Conservation (phyloP, 2,329 filamentous ascomycete species). For the Cercospora beticola region DNA sequence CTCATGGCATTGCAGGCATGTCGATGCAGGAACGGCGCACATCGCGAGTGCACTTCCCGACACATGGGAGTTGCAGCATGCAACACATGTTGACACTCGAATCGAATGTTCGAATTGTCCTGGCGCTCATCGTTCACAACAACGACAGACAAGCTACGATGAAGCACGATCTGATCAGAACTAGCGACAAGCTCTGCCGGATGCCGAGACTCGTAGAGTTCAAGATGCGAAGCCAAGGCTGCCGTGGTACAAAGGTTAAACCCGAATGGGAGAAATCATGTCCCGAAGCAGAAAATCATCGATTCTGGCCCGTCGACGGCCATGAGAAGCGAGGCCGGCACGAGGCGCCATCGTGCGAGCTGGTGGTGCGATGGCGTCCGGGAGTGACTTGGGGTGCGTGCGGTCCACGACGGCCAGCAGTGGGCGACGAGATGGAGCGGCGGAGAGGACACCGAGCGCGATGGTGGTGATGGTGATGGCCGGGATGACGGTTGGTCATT, state of each 20-base stretch:
- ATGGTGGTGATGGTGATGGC: background rate
- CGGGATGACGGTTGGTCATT: background rate
- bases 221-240: conserved; percentile 1
- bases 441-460: background rate
- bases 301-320: conserved; percentile 1
- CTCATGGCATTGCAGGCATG: conserved; percentile 10
- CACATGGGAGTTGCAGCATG: background rate
- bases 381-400: background rate
- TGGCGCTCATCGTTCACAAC: background rate
- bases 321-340: background rate
- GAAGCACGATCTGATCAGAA: background rate
- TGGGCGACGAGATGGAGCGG: background rate
- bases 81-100: background rate
- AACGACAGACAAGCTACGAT: background rate
- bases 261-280: background rate
- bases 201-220: background rate
- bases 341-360: background rate
- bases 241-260: background rate
- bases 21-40: conserved; percentile 1
- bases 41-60: background rate
- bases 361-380: background rate
- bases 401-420: background rate
- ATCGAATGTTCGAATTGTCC: background rate
- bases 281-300: background rate
- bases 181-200: background rate